Evolutionary conservation across 108 stramenopile species (phyloP).

Genomic region (Cyclotella choctawhatcheeana): DNA sequence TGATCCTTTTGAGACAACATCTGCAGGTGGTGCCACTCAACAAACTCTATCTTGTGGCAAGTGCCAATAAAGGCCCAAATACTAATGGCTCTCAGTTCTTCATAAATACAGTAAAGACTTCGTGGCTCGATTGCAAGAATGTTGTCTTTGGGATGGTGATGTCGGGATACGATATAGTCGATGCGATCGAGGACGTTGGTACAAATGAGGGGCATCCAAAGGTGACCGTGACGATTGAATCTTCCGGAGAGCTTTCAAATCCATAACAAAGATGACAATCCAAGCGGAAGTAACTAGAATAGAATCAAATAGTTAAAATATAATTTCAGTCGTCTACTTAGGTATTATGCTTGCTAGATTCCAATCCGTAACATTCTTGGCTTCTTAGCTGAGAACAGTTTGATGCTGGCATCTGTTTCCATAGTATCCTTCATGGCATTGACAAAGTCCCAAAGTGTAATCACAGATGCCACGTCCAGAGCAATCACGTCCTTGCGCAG

Average conservation of each 20-base stretch:
- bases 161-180: slow-evolving; percentile 66
- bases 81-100: slow-evolving; percentile 85
- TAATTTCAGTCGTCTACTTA: too few relatives aligned
- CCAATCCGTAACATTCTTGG: neutral
- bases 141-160: slow-evolving; percentile 85
- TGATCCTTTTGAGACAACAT: neutral
- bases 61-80: slow-evolving; percentile 79
- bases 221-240: slow-evolving; percentile 67
- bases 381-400: slow-evolving; percentile 54
- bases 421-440: slow-evolving; percentile 81
- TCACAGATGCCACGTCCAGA: slow-evolving; percentile 85
- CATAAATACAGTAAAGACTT: slow-evolving; percentile 91
- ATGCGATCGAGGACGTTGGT: slow-evolving; percentile 74
- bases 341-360: too few relatives aligned
- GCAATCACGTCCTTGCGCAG: slow-evolving; percentile 76
- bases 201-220: slow-evolving; percentile 67
- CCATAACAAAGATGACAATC: neutral
- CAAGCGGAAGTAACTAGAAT: neutral
- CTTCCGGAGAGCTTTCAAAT: slow-evolving; percentile 73
- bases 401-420: slow-evolving; percentile 85
- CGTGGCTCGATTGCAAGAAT: slow-evolving; percentile 88
- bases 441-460: slow-evolving; percentile 67
- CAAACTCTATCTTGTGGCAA: slow-evolving; percentile 83
- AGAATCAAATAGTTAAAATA: too few relatives aligned
- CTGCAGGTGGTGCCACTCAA: slow-evolving; percentile 78